These are phyloP conservation scores for Medicago lupulina DNA, from an alignment of 306 rosid species.

Conservation along the genomic window DNA sequence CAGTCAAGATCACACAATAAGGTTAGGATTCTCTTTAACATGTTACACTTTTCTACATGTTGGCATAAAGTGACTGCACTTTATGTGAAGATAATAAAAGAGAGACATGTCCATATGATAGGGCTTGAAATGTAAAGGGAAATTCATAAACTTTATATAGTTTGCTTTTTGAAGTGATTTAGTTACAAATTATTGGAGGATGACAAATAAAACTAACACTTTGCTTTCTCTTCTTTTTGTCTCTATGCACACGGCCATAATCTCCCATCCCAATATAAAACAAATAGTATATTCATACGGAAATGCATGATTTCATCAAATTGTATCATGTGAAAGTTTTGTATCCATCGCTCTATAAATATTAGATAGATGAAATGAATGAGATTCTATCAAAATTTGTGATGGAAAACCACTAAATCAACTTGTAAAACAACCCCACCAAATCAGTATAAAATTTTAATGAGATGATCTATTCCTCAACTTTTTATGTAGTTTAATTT, in stretches of 20 bases:
- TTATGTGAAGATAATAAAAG: constrained; percentile 33
- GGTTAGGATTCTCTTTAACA: constrained; percentile 21
- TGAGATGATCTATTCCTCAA: not conserved
- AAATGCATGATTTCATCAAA: constrained; percentile 11
- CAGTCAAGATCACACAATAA: constrained; percentile 10
- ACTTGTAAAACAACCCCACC: not conserved
- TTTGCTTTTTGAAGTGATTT: constrained; percentile 27
- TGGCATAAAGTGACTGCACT: constrained; percentile 47
- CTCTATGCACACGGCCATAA: constrained; percentile 18
- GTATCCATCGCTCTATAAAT: constrained; percentile 2
- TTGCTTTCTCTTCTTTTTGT: constrained; percentile 28
- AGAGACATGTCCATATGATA: constrained; percentile 1
- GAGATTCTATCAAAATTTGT: not conserved
- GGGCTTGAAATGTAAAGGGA: constrained; percentile 10
- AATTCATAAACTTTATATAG: constrained; percentile 26
- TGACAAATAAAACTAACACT: constrained; percentile 44
- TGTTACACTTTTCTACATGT: constrained; percentile 34
- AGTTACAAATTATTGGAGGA: constrained; percentile 37
- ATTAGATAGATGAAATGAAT: not conserved
- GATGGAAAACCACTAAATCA: not conserved
- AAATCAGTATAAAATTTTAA: not conserved
- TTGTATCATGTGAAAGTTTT: constrained; percentile 17
- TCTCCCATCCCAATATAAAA: constrained; percentile 17
- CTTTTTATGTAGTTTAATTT: not conserved
- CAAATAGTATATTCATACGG: constrained; percentile 2